These are phyloP conservation scores for Aspergillus unguis DNA, from an alignment of 2,329 filamentous ascomycete genomes.

Conservation along the genomic window DNA sequence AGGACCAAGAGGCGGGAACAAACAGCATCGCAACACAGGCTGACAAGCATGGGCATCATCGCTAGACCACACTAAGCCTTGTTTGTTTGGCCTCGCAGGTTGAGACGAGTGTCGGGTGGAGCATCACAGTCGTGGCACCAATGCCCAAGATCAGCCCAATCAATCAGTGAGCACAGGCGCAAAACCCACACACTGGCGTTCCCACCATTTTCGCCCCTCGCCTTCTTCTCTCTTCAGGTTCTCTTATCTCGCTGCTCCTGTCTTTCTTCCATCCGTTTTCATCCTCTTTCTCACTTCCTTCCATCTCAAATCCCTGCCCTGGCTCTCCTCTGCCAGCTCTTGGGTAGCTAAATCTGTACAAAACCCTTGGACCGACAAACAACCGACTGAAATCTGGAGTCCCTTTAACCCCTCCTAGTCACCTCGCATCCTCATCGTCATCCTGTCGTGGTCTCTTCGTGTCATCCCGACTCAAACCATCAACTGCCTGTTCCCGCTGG, in stretches of 20 bases:
- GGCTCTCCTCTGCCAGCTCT: conserved; percentile 17
- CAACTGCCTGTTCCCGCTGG: conserved; percentile 15
- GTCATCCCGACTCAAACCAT: conserved; percentile 7
- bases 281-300: conserved; percentile 11
- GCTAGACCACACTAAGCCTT: conserved; percentile 21
- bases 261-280: conserved; percentile 11
- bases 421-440: conserved; percentile 22
- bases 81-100: conserved; percentile 32
- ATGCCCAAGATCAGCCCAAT: conserved; percentile 37
- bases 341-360: conserved; percentile 10
- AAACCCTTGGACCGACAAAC: conserved; percentile 9
- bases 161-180: conserved; percentile 12
- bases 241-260: conserved; percentile 25
- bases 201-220: conserved; percentile 14
- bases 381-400: conserved; percentile 8
- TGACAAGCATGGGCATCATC: neutral
- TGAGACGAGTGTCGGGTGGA: conserved; percentile 24
- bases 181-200: conserved; percentile 8
- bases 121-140: conserved; percentile 40
- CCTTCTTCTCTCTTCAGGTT: conserved; percentile 9
- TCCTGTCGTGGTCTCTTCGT: conserved; percentile 7
- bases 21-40: conserved; percentile 2
- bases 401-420: conserved; percentile 14
- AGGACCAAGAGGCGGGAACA: conserved; percentile 1
- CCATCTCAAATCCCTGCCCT: conserved; percentile 13